Base-by-base conservation (phyloP, 352 stramenopile genomes). In the Peronospora farinosa region DNA sequence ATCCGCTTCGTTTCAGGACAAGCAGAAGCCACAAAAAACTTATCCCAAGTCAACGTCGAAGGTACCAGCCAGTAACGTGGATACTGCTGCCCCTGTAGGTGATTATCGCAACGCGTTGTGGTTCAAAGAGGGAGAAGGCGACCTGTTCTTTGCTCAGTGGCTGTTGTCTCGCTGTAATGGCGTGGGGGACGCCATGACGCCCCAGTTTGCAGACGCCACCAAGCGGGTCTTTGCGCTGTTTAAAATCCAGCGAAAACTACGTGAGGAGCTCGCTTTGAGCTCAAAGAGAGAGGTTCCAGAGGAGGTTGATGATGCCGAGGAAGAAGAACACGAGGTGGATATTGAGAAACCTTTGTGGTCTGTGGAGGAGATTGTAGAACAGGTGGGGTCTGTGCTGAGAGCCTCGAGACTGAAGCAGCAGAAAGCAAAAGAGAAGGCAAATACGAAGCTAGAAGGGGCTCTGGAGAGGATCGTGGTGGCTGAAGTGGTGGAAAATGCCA, bases 401-500 rank as follows among this genome's bases (percentile, higher is more conserved):
- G 36, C 32, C 6, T 71, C 69, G 32, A 66, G 66, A 7, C 38
- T 44, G 13, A 57, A 47, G 47, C 55, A 57, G 17, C 43, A 64
- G 32, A 36, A 46, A 35, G 40, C 51, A 27, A 57, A 63, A 2
- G 53, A 65, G 19, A 62, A 40, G 39, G 46, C 11, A 5, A 62
- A 60, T 33, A 27, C 32, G n/a, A 67, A 60, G 28, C n/a, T 66
- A 1, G 49, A 65, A 31, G 62, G 51, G 27, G 53, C 39, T 1
- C 27, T 86, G 15, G 61, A 81, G 45, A 48, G 50, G 25, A 65
- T 71, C 13, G 63, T 84, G 12, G 55, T 72, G 40, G 54, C 59
- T 3, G 76, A 90, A 47, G 54, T 90, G 30, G 57, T 86, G 12
- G 76, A 90, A 23, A 72, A 70, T 40, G 64, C 74, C 36, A 90